Evolutionary conservation across 108 stramenopile species (phyloP), one percentile per base, ranked within the genome.

Genomic region (Asterionellopsis glacialis): DNA sequence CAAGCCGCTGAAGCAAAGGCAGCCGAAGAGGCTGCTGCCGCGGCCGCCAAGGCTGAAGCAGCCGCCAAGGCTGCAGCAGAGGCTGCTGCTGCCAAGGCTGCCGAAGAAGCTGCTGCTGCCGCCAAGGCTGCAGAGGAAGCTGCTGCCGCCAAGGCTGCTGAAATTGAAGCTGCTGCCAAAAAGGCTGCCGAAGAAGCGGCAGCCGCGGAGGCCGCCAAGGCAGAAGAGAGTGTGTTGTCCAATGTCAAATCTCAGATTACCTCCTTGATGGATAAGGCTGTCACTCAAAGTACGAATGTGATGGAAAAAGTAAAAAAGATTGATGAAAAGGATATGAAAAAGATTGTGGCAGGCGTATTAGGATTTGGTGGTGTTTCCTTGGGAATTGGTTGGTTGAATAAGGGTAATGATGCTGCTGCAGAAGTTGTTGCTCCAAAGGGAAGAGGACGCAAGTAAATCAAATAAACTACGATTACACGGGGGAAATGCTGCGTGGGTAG

Each of bases 41-140:
- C 4, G 6, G 11, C 4, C 4, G 56, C 38, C 41, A 39, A 41
- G 7, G 56, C 42, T 41, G 25, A 15, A 15, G 25, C 5, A 27
- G 56, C 56, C 12, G 39, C 1, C 5, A 6, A 2, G 1, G 39
- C 15, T n/a, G 56, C 56, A 3, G 41, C 4, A 11, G 40, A 39
- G 7, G 56, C 38, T 3, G 56, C 56, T 40, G 41, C 56, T 4
- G 9, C 6, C n/a, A 3, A 57, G 56, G 56, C 56, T 42, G 41
- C 38, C 18, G 56, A 57, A 40, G 41, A 41, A 22, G 18, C 45
- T 41, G 41, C 38, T 2, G 39, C 42, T 4, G 52, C 52, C 11
- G 26, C 15, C 19, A 39, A 45, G 2, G 38, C 39, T 3, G 38
- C 42, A 2, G 56, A 3, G 1, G 56, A 3, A 1, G 56, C 42